phyloP scores from a whole-genome alignment of 2,329 filamentous ascomycete species.

The Neonectria ditissima region DNA sequence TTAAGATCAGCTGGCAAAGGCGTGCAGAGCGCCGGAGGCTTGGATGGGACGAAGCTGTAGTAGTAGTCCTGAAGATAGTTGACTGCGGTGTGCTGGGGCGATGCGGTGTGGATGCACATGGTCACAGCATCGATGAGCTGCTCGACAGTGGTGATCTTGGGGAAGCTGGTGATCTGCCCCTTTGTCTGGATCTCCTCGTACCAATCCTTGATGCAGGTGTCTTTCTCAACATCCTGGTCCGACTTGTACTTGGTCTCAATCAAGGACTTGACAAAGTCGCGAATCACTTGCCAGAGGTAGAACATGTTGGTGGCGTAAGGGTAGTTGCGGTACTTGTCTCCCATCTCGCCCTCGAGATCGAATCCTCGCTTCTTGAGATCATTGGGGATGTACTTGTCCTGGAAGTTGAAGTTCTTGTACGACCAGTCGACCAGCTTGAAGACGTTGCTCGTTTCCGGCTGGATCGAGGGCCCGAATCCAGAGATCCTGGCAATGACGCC shows the following conservation, averaged over 20 bases:
- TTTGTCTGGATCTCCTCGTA: constrained; percentile 29
- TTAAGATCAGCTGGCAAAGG: constrained; percentile 19
- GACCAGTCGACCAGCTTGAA: constrained; percentile 19
- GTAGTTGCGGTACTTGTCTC: constrained; percentile 33
- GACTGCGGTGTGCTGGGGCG: constrained; percentile 32
- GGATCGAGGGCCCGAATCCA: constrained; percentile 15
- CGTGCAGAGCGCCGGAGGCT: constrained; percentile 30
- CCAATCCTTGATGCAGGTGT: constrained; percentile 16
- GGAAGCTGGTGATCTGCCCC: constrained; percentile 25
- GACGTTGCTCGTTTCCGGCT: background rate
- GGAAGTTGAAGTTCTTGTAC: constrained; percentile 35
- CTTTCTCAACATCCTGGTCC: background rate
- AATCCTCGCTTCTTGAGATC: constrained; percentile 39
- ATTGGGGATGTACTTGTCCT: constrained; percentile 36
- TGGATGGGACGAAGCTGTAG: constrained; percentile 34
- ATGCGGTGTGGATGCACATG: constrained; percentile 36
- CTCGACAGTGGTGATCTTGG: constrained; percentile 29
- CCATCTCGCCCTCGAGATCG: constrained; percentile 20
- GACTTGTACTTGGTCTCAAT: constrained; percentile 27
- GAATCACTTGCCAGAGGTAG: constrained; percentile 16
- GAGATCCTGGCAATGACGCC: constrained; percentile 27
- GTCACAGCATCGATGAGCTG: constrained; percentile 35
- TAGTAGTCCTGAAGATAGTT: constrained; percentile 37
- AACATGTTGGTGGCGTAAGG: constrained; percentile 31
- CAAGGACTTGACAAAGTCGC: constrained; percentile 27